These are phyloP conservation scores for Draba incana DNA, from an alignment of 345 rosid species.

Conservation along the genomic window DNA sequence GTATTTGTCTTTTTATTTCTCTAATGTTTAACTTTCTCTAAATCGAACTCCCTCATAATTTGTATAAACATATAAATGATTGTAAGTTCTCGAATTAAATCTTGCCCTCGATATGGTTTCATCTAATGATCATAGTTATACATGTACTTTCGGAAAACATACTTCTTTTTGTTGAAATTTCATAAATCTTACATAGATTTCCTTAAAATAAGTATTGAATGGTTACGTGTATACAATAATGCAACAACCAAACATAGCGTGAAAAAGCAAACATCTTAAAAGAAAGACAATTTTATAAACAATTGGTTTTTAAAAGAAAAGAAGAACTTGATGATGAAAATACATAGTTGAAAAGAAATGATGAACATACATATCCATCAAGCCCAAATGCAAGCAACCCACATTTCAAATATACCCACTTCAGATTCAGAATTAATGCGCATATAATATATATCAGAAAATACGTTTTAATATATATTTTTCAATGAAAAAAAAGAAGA, in stretches of 20 bases:
- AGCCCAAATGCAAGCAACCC: conserved; percentile 4
- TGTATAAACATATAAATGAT: neutral
- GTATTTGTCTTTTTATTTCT: conserved; percentile 20
- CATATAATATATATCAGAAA: conserved; percentile 6
- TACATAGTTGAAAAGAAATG: neutral
- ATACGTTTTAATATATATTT: neutral
- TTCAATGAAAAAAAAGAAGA: conserved; percentile 13
- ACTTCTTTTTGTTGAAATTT: neutral
- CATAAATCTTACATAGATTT: neutral
- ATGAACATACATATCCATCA: conserved; percentile 4
- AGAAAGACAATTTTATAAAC: no score
- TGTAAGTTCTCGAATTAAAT: neutral
- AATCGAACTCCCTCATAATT: neutral
- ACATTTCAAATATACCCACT: neutral
- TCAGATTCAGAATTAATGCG: conserved; percentile 24
- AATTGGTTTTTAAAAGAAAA: no score
- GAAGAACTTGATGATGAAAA: neutral
- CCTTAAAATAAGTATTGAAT: neutral
- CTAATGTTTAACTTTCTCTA: neutral
- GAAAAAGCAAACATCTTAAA: conserved; percentile 4
- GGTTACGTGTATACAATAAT: neutral
- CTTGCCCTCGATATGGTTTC: neutral
- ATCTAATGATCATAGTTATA: neutral
- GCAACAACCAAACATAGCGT: conserved; percentile 9
- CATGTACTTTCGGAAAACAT: neutral